phyloP scores from a whole-genome alignment of 2,329 filamentous ascomycete species.

The Chalaropsis thielavioides region DNA sequence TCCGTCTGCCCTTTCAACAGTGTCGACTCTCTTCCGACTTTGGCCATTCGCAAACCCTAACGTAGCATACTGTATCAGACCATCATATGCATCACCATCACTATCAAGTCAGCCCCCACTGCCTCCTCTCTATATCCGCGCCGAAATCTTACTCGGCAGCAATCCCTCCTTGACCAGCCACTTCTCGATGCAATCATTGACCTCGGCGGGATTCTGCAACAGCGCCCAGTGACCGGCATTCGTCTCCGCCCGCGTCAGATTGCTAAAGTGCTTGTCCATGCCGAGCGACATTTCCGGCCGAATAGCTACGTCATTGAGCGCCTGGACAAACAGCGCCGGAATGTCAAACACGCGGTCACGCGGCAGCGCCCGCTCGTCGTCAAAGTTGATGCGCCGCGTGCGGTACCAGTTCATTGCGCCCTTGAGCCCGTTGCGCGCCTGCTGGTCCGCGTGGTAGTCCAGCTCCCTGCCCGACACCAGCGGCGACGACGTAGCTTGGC shows the following conservation, averaged over 20 bases:
- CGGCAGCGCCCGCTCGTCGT: constrained; percentile 54
- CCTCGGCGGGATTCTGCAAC: constrained; percentile 53
- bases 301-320: constrained; percentile 55
- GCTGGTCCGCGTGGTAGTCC: constrained; percentile 63
- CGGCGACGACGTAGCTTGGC: constrained; percentile 44
- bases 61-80: neutral
- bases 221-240: constrained; percentile 68
- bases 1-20: too few species aligned
- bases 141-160: constrained; percentile 21
- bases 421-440: constrained; percentile 54
- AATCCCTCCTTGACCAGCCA: constrained; percentile 43
- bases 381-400: constrained; percentile 53
- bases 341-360: constrained; percentile 33
- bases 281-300: constrained; percentile 53
- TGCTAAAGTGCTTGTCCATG: constrained; percentile 55
- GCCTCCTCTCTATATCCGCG: constrained; percentile 25
- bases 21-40: too few species aligned
- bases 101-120: neutral
- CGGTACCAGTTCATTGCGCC: constrained; percentile 87
- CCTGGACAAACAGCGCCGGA: constrained; percentile 62
- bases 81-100: neutral
- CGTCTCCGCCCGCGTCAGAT: constrained; percentile 52
- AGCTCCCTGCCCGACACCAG: constrained; percentile 55
- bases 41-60: neutral
- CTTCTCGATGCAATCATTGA: constrained; percentile 52